Base-by-base conservation (phyloP, 257 asterid genomes). In the Striga asiatica region DNA sequence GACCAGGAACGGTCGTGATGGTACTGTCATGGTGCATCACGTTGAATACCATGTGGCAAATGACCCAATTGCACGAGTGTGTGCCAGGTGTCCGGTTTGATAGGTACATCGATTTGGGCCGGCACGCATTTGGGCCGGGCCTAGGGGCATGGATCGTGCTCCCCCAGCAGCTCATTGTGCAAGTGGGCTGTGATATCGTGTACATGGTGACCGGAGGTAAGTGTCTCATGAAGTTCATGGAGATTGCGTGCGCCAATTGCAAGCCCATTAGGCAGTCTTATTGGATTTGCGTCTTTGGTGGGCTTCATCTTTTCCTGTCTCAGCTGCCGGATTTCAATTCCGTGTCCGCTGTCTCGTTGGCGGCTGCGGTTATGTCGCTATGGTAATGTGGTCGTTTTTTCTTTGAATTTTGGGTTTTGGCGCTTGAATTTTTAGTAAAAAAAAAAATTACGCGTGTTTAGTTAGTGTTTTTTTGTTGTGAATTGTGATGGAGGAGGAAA, bases 181-280 rank as follows among this genome's bases (percentile, higher is more conserved):
- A 88, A 67, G 86, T 88, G 9, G 95, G 97, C 3, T 85, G 97
- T 48, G 91, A 82, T 69, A 80, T 88, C 25, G 95, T 88, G 5
- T 88, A 85, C 61, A 80, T 88, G 97, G 97, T 84, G 18, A 88
- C 97, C 2, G 97, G 97, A 2, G 97, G 97, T 3, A 84, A 72
- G 50, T 88, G 97, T 17, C 78, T 88, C 11, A 76, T 71, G 71
- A 82, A 88, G 23, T 85, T 88, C 78, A 53, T 77, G 68, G 89
- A 88, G 54, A 78, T 85, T 8, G 74, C 66, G n/a, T 88, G 94
- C 70, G 37, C 77, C 41, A 64, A 48, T 49, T 85, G 95, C 71
- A 70, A 74, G 3, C 74, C 68, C 2, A 72, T 88, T 46, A 78
- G 73, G 47, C 84, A 78, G 47, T 82, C 97, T 5, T 88, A 85